Evolutionary conservation across 1,139 yeast genomes (phyloP).

Genomic region (Pichia kudriavzevii): DNA sequence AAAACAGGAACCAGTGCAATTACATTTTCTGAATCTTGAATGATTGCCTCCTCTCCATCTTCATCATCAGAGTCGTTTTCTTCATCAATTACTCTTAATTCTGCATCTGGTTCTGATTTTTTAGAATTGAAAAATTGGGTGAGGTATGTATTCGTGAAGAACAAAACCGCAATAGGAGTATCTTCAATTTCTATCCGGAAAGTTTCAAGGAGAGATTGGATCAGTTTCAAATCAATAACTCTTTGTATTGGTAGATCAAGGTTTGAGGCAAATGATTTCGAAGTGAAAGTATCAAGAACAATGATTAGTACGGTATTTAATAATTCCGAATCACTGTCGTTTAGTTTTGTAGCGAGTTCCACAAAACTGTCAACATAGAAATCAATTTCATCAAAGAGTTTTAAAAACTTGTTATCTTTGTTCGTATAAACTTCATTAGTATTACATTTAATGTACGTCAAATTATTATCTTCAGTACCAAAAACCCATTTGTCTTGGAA

Average conservation of each 20-base stretch:
- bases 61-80: constrained; percentile 30
- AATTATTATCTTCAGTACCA: constrained; percentile 43
- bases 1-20: constrained; percentile 21
- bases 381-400: constrained; percentile 41
- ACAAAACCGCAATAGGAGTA: constrained; percentile 35
- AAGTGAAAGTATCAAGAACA: constrained; percentile 56
- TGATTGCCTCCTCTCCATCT: constrained; percentile 34
- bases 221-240: constrained; percentile 53
- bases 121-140: constrained; percentile 6
- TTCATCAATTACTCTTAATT: constrained; percentile 9
- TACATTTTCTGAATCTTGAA: constrained; percentile 19
- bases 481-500: constrained; percentile 48
- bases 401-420: constrained; percentile 18
- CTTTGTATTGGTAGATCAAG: constrained; percentile 47
- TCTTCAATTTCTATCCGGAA: constrained; percentile 57
- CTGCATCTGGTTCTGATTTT: neutral
- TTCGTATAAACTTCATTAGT: constrained; percentile 8
- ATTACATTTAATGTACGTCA: constrained; percentile 41
- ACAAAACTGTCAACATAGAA: constrained; percentile 39
- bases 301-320: constrained; percentile 44
- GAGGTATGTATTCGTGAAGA: constrained; percentile 10
- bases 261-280: constrained; percentile 24
- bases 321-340: constrained; percentile 41
- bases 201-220: constrained; percentile 55
- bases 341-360: constrained; percentile 33